These are phyloP conservation scores for Puccinia coronata DNA, from an alignment of 1,284 basidiomycete species.

Conservation along the genomic window DNA sequence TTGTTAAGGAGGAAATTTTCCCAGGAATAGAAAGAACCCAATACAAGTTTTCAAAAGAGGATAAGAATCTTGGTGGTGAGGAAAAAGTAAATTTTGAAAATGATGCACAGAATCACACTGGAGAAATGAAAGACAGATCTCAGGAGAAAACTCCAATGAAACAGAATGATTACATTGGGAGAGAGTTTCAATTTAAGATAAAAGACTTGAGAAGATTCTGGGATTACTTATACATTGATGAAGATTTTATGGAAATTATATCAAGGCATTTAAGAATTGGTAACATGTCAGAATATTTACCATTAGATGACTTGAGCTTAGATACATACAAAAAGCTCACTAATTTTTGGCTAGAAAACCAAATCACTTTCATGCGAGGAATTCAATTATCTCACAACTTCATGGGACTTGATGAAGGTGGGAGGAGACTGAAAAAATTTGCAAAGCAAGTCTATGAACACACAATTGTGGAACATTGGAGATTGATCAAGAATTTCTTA, in stretches of 20 bases:
- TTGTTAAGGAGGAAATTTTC: background rate
- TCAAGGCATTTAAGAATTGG: background rate
- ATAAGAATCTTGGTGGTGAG: background rate
- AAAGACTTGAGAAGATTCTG: background rate
- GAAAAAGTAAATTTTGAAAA: background rate
- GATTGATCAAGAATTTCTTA: background rate
- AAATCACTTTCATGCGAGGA: background rate
- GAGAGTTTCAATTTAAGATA: background rate
- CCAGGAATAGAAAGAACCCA: background rate
- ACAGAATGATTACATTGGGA: background rate
- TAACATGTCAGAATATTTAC: background rate
- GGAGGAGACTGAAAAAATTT: background rate
- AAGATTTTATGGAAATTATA: background rate
- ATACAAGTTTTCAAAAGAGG: background rate
- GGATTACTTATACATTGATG: background rate
- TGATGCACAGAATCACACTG: background rate
- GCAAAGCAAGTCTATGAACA: background rate
- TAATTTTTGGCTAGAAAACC: background rate
- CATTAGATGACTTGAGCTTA: background rate
- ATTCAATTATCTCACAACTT: background rate
- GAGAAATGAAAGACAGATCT: background rate
- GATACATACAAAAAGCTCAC: background rate
- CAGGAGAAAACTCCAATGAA: background rate
- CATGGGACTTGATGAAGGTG: background rate
- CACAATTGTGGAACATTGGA: background rate